phyloP scores from a whole-genome alignment of 2,329 filamentous ascomycete genomes.

The Xylaria sp. region DNA sequence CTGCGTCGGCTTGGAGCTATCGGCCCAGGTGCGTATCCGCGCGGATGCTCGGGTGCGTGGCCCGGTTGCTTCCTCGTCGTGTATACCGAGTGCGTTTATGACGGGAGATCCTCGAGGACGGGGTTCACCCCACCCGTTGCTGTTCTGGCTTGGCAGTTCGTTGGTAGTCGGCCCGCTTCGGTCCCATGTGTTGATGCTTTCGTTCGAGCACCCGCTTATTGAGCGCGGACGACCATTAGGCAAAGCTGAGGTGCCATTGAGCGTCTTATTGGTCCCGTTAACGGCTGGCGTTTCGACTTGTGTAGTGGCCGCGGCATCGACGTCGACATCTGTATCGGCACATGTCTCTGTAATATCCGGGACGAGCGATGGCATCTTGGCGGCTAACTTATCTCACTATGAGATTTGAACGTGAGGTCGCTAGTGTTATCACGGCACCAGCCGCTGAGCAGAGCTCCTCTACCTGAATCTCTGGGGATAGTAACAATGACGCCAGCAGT shows the following conservation, averaged over 20 bases:
- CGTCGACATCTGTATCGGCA: conserved; percentile 4
- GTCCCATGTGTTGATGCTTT: conserved; percentile 19
- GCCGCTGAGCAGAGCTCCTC: conserved; percentile 10
- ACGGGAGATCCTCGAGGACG: conserved; percentile 26
- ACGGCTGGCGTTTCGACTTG: conserved; percentile 15
- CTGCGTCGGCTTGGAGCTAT: conserved; percentile 30
- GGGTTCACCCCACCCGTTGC: conserved; percentile 8
- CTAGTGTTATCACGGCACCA: conserved; percentile 15
- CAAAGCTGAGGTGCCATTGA: conserved; percentile 26
- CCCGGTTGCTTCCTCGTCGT: conserved; percentile 40
- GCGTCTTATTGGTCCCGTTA: conserved; percentile 21
- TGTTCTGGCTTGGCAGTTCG: neutral
- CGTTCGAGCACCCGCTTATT: conserved; percentile 21
- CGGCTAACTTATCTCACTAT: conserved; percentile 2
- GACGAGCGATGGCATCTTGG: conserved; percentile 29
- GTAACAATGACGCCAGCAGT: conserved; percentile 7
- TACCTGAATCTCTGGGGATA: conserved; percentile 7
- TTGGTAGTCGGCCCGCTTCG: conserved; percentile 7
- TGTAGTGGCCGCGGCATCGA: conserved; percentile 14
- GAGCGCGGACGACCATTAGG: conserved; percentile 15
- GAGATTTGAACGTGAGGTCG: conserved; percentile 1
- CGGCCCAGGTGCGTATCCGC: conserved; percentile 35
- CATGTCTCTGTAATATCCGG: conserved; percentile 12
- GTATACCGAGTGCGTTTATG: conserved; percentile 32
- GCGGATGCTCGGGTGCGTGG: conserved; percentile 39